Conservation (phyloP, 2,329 filamentous ascomycete genomes). For the Mollisia scopiformis region DNA sequence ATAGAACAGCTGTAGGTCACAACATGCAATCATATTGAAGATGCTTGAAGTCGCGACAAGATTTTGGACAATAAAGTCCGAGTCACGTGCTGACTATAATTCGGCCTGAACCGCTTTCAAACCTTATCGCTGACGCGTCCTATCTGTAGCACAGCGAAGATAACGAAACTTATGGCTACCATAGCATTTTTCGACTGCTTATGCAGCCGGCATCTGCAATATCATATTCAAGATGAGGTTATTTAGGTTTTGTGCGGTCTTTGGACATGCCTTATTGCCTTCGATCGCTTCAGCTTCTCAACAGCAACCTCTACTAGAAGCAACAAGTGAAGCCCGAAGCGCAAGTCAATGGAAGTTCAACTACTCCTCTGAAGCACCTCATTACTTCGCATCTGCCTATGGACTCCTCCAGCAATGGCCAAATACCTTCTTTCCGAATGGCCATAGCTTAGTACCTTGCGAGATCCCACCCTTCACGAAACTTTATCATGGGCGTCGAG, state of each 20-base stretch:
- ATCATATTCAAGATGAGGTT: not conserved
- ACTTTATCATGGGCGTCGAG: slow-evolving; percentile 51
- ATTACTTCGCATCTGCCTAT: slow-evolving; percentile 51
- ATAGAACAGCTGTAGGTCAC: no score
- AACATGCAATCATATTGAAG: no score
- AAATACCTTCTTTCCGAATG: slow-evolving; percentile 54
- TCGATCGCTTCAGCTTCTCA: not conserved
- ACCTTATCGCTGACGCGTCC: slow-evolving; percentile 4
- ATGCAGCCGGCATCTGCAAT: not conserved
- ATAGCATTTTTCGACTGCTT: not conserved
- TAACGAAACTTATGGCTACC: not conserved
- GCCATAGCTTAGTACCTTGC: slow-evolving; percentile 50
- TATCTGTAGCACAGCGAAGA: not conserved
- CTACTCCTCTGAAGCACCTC: slow-evolving; percentile 50
- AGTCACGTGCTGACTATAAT: no score
- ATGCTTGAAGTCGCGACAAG: no score
- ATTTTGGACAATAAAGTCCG: no score
- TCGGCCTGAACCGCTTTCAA: not conserved
- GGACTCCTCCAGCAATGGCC: slow-evolving; percentile 52
- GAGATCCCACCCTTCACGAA: slow-evolving; percentile 49
- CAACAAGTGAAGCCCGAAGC: not conserved
- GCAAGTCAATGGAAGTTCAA: slow-evolving; percentile 41
- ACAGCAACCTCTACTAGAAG: slow-evolving; percentile 14
- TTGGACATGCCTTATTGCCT: not conserved
- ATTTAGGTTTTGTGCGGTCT: not conserved